Conservation (phyloP, 2,329 filamentous ascomycete genomes). For the Penicillium sumatraense region DNA sequence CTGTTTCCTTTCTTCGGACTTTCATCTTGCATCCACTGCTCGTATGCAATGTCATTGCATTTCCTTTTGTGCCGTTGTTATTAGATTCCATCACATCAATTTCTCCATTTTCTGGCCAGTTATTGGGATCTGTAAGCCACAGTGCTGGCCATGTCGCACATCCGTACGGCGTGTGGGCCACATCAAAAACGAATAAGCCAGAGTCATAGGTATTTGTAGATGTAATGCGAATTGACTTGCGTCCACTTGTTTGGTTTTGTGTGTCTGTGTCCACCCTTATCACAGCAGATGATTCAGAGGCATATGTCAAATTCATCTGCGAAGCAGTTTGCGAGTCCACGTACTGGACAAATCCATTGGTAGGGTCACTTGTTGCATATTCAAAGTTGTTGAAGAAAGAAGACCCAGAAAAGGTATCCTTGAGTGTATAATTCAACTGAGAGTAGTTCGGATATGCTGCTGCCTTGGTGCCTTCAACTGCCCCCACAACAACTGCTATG, state of each 20-base stretch:
- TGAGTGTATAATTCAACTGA: slow-evolving; percentile 39
- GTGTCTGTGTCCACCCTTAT: slow-evolving; percentile 60
- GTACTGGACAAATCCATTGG: slow-evolving; percentile 50
- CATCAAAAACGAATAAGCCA: slow-evolving; percentile 69
- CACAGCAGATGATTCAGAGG: slow-evolving; percentile 56
- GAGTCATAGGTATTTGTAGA: slow-evolving; percentile 64
- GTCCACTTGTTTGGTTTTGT: slow-evolving; percentile 57
- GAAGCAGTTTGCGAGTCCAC: slow-evolving; percentile 41
- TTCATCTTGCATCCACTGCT: slow-evolving; percentile 57
- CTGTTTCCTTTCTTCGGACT: slow-evolving; percentile 60
- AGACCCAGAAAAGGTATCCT: slow-evolving; percentile 44
- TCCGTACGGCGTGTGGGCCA: slow-evolving; percentile 66
- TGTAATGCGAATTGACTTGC: slow-evolving; percentile 66
- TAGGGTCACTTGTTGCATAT: slow-evolving; percentile 46
- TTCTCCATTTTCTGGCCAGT: slow-evolving; percentile 69
- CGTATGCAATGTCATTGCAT: slow-evolving; percentile 66
- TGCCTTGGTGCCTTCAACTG: slow-evolving; percentile 38
- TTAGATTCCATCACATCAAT: slow-evolving; percentile 66
- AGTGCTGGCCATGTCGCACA: slow-evolving; percentile 70
- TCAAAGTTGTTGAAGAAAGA: slow-evolving; percentile 51
- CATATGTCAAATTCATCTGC: slow-evolving; percentile 62
- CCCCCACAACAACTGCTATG: slow-evolving; percentile 50
- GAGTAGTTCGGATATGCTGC: slow-evolving; percentile 42
- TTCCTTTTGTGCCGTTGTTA: slow-evolving; percentile 60
- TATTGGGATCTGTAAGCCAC: slow-evolving; percentile 64